Base-by-base conservation (phyloP, 805 yeast genomes). In the Kockiozyma suomiensis region DNA sequence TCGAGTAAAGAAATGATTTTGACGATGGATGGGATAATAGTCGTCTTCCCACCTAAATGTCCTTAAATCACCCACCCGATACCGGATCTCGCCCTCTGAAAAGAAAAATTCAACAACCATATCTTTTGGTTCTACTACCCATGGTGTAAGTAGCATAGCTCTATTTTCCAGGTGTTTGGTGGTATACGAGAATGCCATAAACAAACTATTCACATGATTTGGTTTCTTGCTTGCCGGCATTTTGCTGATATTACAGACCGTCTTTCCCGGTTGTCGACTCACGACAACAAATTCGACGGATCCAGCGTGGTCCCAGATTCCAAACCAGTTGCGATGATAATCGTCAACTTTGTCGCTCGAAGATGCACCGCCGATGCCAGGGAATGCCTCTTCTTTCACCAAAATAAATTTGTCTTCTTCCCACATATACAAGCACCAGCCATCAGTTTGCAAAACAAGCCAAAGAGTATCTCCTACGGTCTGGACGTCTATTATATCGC, bases 381-480 rank as follows among this genome's bases (percentile, higher is more conserved):
- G 26, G 8, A 61, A 41, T 19, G 26, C 38, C 8, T 43, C 54
- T 17, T 42, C 42, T 17, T 41, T 25, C 28, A 62, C 52, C 8
- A 28, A 35, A 12, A 28, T 23, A 38, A 62, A 62, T 30, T 43
- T 35, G 53, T 62, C 66, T 35, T 56, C 66, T 38, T 62, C 66
- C 66, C 66, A 62, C 43, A 61, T 54, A 42, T 62, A 58, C n/a
- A 62, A 45, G 32, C 54, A 52, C 66, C 66, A 62, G n/a, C 66
- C 66, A 21, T 52, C 47, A 21, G 40, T 37, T 32, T 62, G 66
- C 7, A 56, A 30, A 17, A 61, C 33, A 28, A 62, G 57, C 66
- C 66, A 62, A 3, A 52, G 26, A 13, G 61, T 55, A 12, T 62
- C 66, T 25, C 65, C 65, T 13, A 60, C 66, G 12, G 52, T 62